Evolutionary conservation across 1,284 basidiomycete genomes (phyloP).

Genomic region (Cryptococcus hybrid): DNA sequence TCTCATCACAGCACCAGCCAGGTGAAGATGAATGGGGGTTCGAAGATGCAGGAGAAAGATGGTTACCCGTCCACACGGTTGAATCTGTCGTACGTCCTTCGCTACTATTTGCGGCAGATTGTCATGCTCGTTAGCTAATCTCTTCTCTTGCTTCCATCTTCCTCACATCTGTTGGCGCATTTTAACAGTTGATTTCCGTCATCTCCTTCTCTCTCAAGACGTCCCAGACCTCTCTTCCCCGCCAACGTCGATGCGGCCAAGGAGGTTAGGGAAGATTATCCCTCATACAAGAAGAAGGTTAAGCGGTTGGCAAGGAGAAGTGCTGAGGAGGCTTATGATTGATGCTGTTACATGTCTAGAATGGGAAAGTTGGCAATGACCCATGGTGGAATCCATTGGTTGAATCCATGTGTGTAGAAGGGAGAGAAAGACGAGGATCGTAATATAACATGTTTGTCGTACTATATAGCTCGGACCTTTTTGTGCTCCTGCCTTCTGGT

Average conservation of each 20-base stretch:
- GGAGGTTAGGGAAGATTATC: slow-evolving; percentile 42
- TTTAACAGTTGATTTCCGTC: slow-evolving; percentile 80
- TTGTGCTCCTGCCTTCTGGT: too few relatives aligned
- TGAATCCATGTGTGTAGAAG: too few relatives aligned
- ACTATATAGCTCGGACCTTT: too few relatives aligned
- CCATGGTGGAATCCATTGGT: too few relatives aligned
- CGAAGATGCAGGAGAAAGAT: slow-evolving; percentile 95
- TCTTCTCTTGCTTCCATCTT: too few relatives aligned
- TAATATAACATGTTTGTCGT: too few relatives aligned
- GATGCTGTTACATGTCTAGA: not conserved
- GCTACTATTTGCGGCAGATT: not conserved
- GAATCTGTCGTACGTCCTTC: slow-evolving; percentile 83
- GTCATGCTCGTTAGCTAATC: too few relatives aligned
- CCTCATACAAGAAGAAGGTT: slow-evolving; percentile 90
- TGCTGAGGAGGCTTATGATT: slow-evolving; percentile 82
- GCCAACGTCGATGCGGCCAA: slow-evolving; percentile 14
- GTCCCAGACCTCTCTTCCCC: slow-evolving; percentile 85
- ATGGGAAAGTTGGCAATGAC: too few relatives aligned
- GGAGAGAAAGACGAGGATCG: too few relatives aligned
- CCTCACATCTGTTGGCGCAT: not conserved
- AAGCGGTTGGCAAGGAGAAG: slow-evolving; percentile 76
- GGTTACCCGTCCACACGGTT: slow-evolving; percentile 95
- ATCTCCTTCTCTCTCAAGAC: slow-evolving; percentile 94
- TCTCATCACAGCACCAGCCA: slow-evolving; percentile 69
- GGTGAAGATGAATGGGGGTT: slow-evolving; percentile 98